A percentile compares a stretch with the other conserved stretches of the same genome.
Evolutionary conservation across 441 rosid species (phyloP).

Genomic region (Erysimum cheiri): DNA sequence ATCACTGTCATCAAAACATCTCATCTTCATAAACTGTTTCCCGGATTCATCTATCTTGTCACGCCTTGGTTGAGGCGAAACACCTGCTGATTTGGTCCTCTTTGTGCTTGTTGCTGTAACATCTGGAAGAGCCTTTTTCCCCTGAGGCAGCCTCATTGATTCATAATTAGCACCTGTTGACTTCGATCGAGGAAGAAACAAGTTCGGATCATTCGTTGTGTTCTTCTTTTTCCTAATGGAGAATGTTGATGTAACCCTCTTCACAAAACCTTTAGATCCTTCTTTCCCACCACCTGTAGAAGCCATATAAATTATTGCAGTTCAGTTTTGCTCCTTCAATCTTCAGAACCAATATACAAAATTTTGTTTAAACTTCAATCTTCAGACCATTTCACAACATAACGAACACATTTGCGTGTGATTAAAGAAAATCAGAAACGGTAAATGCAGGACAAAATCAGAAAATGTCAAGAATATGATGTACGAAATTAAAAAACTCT

Average conservation of each 20-base stretch:
- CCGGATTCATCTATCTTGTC: slow-evolving; percentile 40
- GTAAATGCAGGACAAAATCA: slow-evolving; percentile 21
- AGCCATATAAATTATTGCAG: slow-evolving; percentile 29
- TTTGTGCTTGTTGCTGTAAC: slow-evolving; percentile 10
- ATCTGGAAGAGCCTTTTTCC: slow-evolving; percentile 35
- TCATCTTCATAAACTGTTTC: slow-evolving; percentile 39
- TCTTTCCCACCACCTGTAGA: slow-evolving; percentile 38
- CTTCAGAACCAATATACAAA: slow-evolving; percentile 12
- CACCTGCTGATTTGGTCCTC: slow-evolving; percentile 35
- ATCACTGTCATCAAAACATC: slow-evolving; percentile 50
- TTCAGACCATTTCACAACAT: slow-evolving; percentile 4
- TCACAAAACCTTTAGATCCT: slow-evolving; percentile 42
- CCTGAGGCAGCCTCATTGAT: slow-evolving; percentile 31
- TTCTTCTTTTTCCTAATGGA: slow-evolving; percentile 42
- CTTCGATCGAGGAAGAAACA: slow-evolving; percentile 41
- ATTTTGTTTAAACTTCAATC: not conserved
- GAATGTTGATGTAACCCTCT: slow-evolving; percentile 46
- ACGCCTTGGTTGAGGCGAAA: slow-evolving; percentile 19
- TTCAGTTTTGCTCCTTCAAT: slow-evolving; percentile 1
- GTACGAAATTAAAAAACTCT: slow-evolving; percentile 3
- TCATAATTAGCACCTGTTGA: slow-evolving; percentile 44
- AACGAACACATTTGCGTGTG: slow-evolving; percentile 27
- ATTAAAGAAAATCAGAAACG: slow-evolving; percentile 21
- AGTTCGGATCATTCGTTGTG: slow-evolving; percentile 24
- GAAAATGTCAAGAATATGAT: slow-evolving; percentile 37